phyloP scores from a whole-genome alignment of 169 alveolate species.

The Babesia bigemina region DNA sequence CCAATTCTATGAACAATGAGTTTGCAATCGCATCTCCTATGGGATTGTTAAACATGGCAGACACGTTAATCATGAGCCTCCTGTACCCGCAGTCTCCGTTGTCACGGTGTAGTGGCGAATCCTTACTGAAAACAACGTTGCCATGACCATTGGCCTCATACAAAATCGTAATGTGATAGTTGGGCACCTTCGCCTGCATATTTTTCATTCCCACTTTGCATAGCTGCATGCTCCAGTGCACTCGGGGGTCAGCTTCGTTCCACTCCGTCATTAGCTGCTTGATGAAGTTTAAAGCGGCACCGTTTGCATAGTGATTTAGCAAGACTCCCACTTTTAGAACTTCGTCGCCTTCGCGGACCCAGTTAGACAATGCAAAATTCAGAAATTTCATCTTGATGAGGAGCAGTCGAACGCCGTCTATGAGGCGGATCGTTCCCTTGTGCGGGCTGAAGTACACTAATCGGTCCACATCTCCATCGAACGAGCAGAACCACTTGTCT shows the following conservation, averaged over 20 bases:
- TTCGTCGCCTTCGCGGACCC: not conserved
- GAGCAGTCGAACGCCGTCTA: slow-evolving; percentile 70
- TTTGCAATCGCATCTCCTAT: slow-evolving; percentile 69
- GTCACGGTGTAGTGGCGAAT: not conserved
- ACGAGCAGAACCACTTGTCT: slow-evolving; percentile 63
- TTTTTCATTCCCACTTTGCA: slow-evolving; percentile 72
- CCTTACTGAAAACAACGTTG: slow-evolving; percentile 18
- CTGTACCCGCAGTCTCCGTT: not conserved
- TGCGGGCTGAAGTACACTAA: slow-evolving; percentile 61
- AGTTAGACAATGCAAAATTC: slow-evolving; percentile 23
- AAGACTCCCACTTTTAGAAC: slow-evolving; percentile 13
- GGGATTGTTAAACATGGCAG: slow-evolving; percentile 16
- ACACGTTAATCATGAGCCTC: not conserved
- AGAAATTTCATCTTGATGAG: slow-evolving; percentile 56
- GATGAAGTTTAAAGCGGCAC: slow-evolving; percentile 33
- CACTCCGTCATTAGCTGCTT: slow-evolving; percentile 11
- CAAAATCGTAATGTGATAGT: slow-evolving; percentile 64
- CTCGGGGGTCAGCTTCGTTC: not conserved
- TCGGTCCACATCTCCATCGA: slow-evolving; percentile 79
- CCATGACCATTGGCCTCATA: slow-evolving; percentile 82
- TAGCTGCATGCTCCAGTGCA: slow-evolving; percentile 54
- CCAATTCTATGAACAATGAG: slow-evolving; percentile 68
- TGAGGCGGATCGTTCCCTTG: slow-evolving; percentile 27
- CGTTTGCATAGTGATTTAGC: slow-evolving; percentile 44
- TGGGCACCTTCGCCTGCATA: slow-evolving; percentile 50